Evolutionary conservation across 2,329 filamentous ascomycete species (phyloP).

Genomic region (Leptographium radiaticola): DNA sequence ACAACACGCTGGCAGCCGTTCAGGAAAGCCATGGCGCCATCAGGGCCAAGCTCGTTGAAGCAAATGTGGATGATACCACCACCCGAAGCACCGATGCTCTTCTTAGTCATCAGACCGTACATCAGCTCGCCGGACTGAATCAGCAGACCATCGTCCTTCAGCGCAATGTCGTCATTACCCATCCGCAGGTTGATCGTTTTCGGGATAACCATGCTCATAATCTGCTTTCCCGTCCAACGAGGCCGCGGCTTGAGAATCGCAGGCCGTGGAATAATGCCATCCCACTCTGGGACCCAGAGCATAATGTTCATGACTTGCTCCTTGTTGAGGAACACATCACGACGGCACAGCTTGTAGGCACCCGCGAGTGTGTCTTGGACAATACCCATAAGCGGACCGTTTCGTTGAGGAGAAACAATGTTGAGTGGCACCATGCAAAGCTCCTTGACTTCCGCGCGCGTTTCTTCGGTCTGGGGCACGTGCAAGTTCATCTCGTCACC

Average conservation of each 20-base stretch:
- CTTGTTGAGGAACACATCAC: conserved; percentile 81
- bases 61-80: conserved; percentile 91
- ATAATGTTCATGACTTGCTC: conserved; percentile 93
- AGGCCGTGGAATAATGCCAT: conserved; percentile 82
- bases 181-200: conserved; percentile 68
- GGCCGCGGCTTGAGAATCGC: conserved; percentile 89
- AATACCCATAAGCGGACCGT: conserved; percentile 97
- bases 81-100: conserved; percentile 77
- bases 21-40: conserved; percentile 85
- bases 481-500: conserved; percentile 99
- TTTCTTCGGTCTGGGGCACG: conserved; percentile 95
- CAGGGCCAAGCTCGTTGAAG: conserved; percentile 84
- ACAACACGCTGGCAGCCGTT: conserved; percentile 91
- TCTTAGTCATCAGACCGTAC: conserved; percentile 86
- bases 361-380: conserved; percentile 96
- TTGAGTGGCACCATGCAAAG: conserved; percentile 97
- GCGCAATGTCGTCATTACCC: conserved; percentile 49
- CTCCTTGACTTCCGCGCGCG: conserved; percentile 84
- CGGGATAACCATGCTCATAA: conserved; percentile 87
- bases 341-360: conserved; percentile 90
- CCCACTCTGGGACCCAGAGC: conserved; percentile 96
- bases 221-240: conserved; percentile 96
- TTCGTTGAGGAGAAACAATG: conserved; percentile 95
- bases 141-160: conserved; percentile 65
- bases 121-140: conserved; percentile 81